Evolutionary conservation across 148 eudicot genomes (phyloP), one percentile per base, ranked within the genome.

Genomic region (Vaccinium myrtillus): DNA sequence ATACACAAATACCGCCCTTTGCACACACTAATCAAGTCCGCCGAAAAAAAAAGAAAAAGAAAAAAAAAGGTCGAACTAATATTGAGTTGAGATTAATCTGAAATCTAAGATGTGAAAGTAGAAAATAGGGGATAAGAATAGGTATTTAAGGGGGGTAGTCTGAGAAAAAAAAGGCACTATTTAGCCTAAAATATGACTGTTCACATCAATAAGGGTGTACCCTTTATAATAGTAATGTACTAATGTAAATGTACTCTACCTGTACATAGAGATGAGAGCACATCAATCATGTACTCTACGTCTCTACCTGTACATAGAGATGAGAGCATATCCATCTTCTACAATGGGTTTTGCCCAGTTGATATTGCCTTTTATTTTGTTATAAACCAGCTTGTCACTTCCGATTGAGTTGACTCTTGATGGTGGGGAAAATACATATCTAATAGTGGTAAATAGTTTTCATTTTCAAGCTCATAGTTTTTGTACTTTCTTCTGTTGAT

Each of bases 401-500:
- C 23, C 1, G 70, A 70, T 53, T 70, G 83, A 79, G 39, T 19
- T 21, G 19, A 56, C n/a, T 54, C 23, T 19, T 13, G 27, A 56
- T 4, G 8, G 23, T 39, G 77, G n/a, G 19, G 49, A 39, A 73
- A 16, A 73, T 73, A 36, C 23, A 6, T 39, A 58, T 71, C 48
- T 1, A 32, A 14, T 36, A 9, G 6, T 71, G 1, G 48, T 30
- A 16, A 9, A 16, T 10, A 4, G 1, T n/a, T n/a, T 7, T 19
- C 43, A 54, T 13, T 84, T 13, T 50, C 16, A 58, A 58, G n/a
- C 6, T 48, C 18, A 36, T 32, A 50, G 30, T 27, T 25, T 18
- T 18, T 39, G 8, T 39, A 48, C 19, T 76, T 49, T 78, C 76
- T 50, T 79, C 78, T 53, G 23, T 76, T 86, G 77, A 73, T 81